phyloP scores from a whole-genome alignment of 768 basidiomycete species.

The Pisolithus orientalis region DNA sequence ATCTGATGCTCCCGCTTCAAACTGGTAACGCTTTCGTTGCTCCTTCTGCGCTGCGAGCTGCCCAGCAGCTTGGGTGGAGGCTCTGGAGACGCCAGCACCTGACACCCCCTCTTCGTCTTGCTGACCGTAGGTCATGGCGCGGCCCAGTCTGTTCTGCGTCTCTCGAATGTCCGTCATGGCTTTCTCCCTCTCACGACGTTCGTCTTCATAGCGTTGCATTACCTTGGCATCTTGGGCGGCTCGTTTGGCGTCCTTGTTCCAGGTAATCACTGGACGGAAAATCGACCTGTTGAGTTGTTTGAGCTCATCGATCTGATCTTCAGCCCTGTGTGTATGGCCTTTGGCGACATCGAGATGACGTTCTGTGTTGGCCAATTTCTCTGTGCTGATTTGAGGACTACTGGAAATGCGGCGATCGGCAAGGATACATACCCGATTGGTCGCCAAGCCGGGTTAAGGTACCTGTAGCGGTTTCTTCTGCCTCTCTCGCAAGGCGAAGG shows the following conservation, averaged over 20 bases:
- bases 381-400: slow-evolving; percentile 28
- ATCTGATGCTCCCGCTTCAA: slow-evolving; percentile 85
- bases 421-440: slow-evolving; percentile 74
- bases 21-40: slow-evolving; percentile 80
- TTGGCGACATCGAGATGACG: slow-evolving; percentile 91
- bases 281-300: slow-evolving; percentile 93
- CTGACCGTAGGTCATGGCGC: slow-evolving; percentile 58
- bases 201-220: slow-evolving; percentile 80
- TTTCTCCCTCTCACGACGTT: slow-evolving; percentile 77
- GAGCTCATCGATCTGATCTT: slow-evolving; percentile 89
- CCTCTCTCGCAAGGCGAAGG: slow-evolving; percentile 87
- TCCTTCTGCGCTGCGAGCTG: slow-evolving; percentile 56
- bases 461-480: slow-evolving; percentile 89
- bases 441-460: slow-evolving; percentile 81
- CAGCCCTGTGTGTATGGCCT: slow-evolving; percentile 80
- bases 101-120: slow-evolving; percentile 35
- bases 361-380: slow-evolving; percentile 89
- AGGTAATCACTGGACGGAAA: slow-evolving; percentile 86
- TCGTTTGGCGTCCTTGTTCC: slow-evolving; percentile 91
- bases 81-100: slow-evolving; percentile 32
- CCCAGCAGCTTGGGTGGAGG: slow-evolving; percentile 35
- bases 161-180: slow-evolving; percentile 83
- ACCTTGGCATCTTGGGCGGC: slow-evolving; percentile 81
- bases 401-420: background rate
- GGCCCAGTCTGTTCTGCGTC: slow-evolving; percentile 78